Evolutionary conservation across 2,329 filamentous ascomycete species (phyloP), one percentile per base, ranked within the genome.

Genomic region (Colletotrichum spinosum): DNA sequence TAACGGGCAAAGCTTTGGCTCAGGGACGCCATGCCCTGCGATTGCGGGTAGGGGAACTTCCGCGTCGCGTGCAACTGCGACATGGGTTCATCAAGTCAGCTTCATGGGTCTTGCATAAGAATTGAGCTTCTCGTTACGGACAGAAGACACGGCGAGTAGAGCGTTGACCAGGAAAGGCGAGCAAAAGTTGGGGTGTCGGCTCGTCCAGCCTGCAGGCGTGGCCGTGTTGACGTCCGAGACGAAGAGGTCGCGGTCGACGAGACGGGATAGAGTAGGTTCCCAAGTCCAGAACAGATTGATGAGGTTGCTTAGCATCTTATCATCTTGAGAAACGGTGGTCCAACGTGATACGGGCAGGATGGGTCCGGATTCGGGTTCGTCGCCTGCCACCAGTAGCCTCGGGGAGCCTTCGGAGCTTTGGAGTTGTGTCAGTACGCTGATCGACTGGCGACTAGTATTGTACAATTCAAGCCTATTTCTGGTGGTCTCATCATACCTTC

Each of bases 281-380:
- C 71, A 74, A 4, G 67, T 66, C 69, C 70, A 74, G 39, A 73
- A 73, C 0, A 72, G 34, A 2, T 55, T 62, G 8, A 73, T 42
- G 2, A 72, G 42, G 33, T 69, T 56, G 2, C 58, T 70, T n/a
- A 72, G 34, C 4, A 52, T 7, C 9, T 37, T 37, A n/a, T 73
- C 60, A 34, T 70, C 62, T 7, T 53, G 44, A 6, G 39, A 60
- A 11, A 71, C 56, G 1, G 7, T 46, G 1, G 71, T 72, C 72
- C 72, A 74, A 15, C 42, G 52, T 5, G 71, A 68, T 2, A 72
- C 9, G 2, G 48, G 71, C 55, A 56, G 70, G 55, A 50, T 9
- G 50, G 33, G 10, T n/a, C 44, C 6, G 4, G 15, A 3, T 13
- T 60, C 38, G 11, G 8, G 3, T 33, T 9, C 44, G 7, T 41